Evolutionary conservation across 495 filamentous ascomycete genomes (phyloP), one percentile per base, ranked within the genome.

Genomic region (Penicillium crystallinum): DNA sequence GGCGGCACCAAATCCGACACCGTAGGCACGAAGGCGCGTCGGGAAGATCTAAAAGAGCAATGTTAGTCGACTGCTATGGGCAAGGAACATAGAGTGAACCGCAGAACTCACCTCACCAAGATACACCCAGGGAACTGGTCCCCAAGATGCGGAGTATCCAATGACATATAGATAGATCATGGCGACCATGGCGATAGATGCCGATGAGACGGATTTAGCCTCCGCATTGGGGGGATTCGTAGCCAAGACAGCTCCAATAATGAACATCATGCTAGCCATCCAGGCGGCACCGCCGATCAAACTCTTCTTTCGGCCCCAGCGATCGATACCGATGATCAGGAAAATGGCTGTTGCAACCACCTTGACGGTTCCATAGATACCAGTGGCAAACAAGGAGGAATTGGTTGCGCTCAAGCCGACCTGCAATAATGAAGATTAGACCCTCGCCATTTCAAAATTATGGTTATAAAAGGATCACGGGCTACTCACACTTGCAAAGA

Each of bases 271-370:
- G 10, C 77, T 61, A 6, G 76, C 79, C 73, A 86, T 86, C 31
- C 81, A 86, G 33, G 84, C 76, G 4, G 78, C 81, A 15, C 87
- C 89, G 66, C 80, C 84, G 49, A 90, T 74, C 33, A 93, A 72
- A 55, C 80, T 82, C 29, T 79, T 74, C 31, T 83, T 79, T 4
- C 88, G 77, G 8, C 87, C 87, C 18, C 86, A 76, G 1, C 80
- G 78, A 59, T 91, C 86, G 45, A 84, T 85, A 53, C 83, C 81
- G 55, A 88, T 81, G 27, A 84, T 47, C 31, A 89, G 69, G 75
- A 87, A 89, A 27, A 81, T 51, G 12, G 64, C 73, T 3, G 85
- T 88, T 21, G 80, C 63, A 4, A 75, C 69, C 8, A 80, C 83
- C 63, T 76, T 80, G 49, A 78, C 76, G 1, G 67, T 69, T 15